Base-by-base conservation (phyloP, 148 eudicot species). In the Cornus kousa region DNA sequence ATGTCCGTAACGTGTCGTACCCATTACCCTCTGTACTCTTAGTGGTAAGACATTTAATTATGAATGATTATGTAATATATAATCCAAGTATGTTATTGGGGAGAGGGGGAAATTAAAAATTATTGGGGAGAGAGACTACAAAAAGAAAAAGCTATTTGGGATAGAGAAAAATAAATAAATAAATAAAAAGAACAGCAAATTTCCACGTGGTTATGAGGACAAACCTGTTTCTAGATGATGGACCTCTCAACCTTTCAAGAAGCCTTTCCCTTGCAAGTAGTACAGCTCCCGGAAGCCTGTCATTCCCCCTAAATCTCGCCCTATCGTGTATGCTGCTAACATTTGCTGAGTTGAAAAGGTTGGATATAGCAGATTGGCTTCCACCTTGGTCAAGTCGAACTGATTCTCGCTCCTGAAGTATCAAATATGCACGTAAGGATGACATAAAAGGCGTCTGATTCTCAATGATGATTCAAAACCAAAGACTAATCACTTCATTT, bases 201-300 rank as follows among this genome's bases (percentile, higher is more conserved):
- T 32, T 46, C 55, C 32, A 23, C 12, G 19, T 17, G 8, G 23
- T 14, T 62, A 8, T 20, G 19, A 60, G 23, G 22, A 86, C 87
- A 67, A 77, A 94, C 98, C 98, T 88, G 90, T 66, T 74, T 66
- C 81, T 85, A 74, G 92, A 83, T 80, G 97, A 80, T 17, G 87
- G 87, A 77, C 97, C 93, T 87, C 94, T 88, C 74, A 95, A 78
- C 78, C 99, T 89, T 73, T 93, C 93, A 66, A 95, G 78, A 82
- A 95, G 97, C 82, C 99, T 91, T 87, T 95, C 97, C 83, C 89
- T 91, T 73, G 99, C 99, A 78, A 93, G 94, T 79, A 93, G 73
- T 24, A 93, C 99, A 72, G 93, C 80, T 83, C 93, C 93, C 67
- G 99, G 99, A 82, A 95, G 94, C 88, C 90, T 82, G 72, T 85